Evolutionary conservation across 1,139 yeast species (phyloP), one percentile per base, ranked within the genome.

Genomic region (Pichia sp.): DNA sequence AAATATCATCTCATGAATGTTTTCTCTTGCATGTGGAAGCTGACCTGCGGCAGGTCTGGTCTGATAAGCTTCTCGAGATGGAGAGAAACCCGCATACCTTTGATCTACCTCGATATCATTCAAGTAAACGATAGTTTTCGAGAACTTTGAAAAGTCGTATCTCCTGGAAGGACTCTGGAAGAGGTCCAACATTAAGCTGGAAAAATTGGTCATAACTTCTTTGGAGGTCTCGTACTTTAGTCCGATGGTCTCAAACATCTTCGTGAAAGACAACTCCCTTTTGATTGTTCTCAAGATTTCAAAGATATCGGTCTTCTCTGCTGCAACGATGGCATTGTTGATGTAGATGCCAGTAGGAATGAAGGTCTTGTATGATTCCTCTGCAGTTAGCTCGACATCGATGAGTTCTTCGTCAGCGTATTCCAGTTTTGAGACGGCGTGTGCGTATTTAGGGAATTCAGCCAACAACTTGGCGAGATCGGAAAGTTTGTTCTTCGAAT

Each of bases 1-100:
- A 65, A 90, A 83, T 0, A 93, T 79, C 38, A 87, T 59, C 48
- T 90, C 88, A 65, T 88, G 90, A 56, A 90, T 75, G 65, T 93
- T 93, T 61, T 87, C 90, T 52, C 77, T 77, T 45, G 86, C 76
- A 5, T 80, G 79, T 1, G 95, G 95, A 11, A 90, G 72, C 62
- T 82, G 85, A 8, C 89, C 90, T 23, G 67, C 54, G 68, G 54
- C 66, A 68, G 53, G 73, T 61, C 47, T 72, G 63, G 42, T 71
- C 67, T 71, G 71, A 71, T 65, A 82, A 57, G 72, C 76, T 4
- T 69, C 61, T 31, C 82, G 70, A 56, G 83, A 75, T 1, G 69
- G 58, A 0, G 80, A 66, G 65, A 81, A 79, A 4, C 71, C 67
- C 1, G 68, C 64, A 67, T 88, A 92, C 43, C 72, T 74, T 0